These are phyloP conservation scores for Zangia roseola DNA, from an alignment of 768 basidiomycete genomes.

Conservation along the genomic window DNA sequence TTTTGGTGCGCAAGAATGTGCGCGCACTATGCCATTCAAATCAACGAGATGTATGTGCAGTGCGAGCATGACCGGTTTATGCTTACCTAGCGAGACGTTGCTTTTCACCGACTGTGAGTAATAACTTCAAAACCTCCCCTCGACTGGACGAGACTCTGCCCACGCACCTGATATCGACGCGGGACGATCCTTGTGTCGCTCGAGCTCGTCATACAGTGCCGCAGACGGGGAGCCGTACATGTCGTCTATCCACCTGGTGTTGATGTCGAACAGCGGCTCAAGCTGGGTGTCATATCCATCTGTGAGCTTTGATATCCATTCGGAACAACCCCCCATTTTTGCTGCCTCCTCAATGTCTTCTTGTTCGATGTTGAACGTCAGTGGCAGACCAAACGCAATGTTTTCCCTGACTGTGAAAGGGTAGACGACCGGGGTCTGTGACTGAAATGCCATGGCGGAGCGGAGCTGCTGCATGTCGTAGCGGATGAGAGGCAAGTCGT, in stretches of 20 bases:
- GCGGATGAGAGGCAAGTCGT: conserved; percentile 37
- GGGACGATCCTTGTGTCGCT: conserved; percentile 19
- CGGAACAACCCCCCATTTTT: conserved; percentile 27
- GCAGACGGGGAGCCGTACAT: conserved; percentile 19
- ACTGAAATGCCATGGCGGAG: conserved; percentile 44
- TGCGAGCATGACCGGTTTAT: neutral
- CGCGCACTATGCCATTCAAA: conserved; percentile 37
- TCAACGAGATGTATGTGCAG: neutral
- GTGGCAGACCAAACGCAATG: conserved; percentile 34
- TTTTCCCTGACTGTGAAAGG: conserved; percentile 48
- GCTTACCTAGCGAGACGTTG: conserved; percentile 51
- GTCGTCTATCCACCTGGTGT: conserved; percentile 22
- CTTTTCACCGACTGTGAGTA: conserved; percentile 39
- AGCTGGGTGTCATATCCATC: conserved; percentile 34
- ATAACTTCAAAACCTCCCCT: conserved; percentile 3
- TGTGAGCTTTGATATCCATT: conserved; percentile 35
- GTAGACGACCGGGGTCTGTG: conserved; percentile 49
- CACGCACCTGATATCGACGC: conserved; percentile 24
- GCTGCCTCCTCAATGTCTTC: conserved; percentile 32
- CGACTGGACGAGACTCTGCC: neutral
- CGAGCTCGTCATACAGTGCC: conserved; percentile 20
- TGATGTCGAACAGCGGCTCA: conserved; percentile 18
- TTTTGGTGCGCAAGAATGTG: conserved; percentile 39
- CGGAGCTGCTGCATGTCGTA: conserved; percentile 44
- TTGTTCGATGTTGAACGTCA: conserved; percentile 7